Evolutionary conservation across 2,329 filamentous ascomycete genomes (phyloP), one percentile per base, ranked within the genome.

Genomic region (Cladosporium sphaerospermum): DNA sequence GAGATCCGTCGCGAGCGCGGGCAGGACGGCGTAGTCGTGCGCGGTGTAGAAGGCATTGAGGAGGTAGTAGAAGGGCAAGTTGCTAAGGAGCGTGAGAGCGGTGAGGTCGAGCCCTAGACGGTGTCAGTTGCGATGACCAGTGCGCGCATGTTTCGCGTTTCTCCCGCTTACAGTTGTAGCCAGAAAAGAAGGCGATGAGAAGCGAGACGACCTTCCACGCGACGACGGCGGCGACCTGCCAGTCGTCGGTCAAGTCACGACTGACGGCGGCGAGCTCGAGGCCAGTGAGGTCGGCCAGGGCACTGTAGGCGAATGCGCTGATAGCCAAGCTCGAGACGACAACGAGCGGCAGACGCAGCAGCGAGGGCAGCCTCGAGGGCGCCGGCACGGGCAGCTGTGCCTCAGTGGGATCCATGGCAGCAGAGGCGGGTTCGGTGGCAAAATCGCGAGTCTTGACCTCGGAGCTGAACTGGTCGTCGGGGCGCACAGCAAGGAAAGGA

Each of bases 41-140:
- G 95, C 78, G 34, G 76, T 71, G 78, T 95, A 96, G 74, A 95
- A 96, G 49, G 83, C 83, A 31, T 78, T 77, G 28, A 95, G 76
- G 41, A 96, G 82, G 65, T 87, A 88, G 57, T 86, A 81, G 62
- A 82, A 81, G 41, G 91, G 92, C 16, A 86, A 80, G 70, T 89
- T 84, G 52, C 85, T 84, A 40, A 96, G 75, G 56, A 89, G 61
- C 4, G 71, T 69, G 41, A 77, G 69, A 16, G 69, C 67, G 44
- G 67, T 62, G 52, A 76, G 67, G 60, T 77, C 75, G 54, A 72
- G 64, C 63, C 70, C 70, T 73, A 59, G 53, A 33, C 10, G 31
- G 14, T 31, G 40, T 48, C 16, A 41, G 34, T 37, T 43, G 31
- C 36, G 39, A 45, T 18, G 28, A 47, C 41, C 28, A 31, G 9